phyloP scores from a whole-genome alignment of 208 protist genomes.

The Blastocrithidia nonstop region DNA sequence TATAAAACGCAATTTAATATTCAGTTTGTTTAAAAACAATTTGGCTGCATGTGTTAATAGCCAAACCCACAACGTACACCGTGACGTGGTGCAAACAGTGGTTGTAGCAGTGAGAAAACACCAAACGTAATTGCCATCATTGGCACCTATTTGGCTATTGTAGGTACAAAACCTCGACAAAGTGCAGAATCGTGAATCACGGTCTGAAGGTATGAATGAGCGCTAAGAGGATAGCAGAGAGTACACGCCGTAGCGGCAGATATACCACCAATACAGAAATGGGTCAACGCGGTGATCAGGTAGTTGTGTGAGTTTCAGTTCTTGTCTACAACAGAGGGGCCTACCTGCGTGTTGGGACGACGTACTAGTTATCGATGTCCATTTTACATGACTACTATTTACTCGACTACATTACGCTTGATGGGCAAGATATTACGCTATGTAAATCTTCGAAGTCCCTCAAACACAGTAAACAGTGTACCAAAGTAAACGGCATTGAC shows the following conservation, averaged over 20 bases:
- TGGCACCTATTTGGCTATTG: conserved; percentile 74
- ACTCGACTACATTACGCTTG: too few species aligned
- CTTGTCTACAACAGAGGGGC: too few species aligned
- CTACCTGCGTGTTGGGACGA: too few species aligned
- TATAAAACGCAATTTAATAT: too few species aligned
- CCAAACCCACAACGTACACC: conserved; percentile 73
- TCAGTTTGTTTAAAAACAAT: too few species aligned
- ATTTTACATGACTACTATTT: too few species aligned
- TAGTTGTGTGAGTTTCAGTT: conserved; percentile 52
- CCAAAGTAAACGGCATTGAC: conserved; percentile 81
- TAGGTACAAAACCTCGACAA: conserved; percentile 62
- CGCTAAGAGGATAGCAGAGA: conserved; percentile 76
- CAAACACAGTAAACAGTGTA: conserved; percentile 72
- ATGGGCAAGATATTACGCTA: conserved; percentile 59
- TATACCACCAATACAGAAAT: conserved; percentile 55
- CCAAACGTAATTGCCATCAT: conserved; percentile 77
- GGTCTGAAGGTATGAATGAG: conserved; percentile 78
- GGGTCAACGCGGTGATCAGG: conserved; percentile 23
- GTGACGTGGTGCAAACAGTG: conserved; percentile 59
- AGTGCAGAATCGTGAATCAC: conserved; percentile 84
- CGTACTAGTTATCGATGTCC: too few species aligned
- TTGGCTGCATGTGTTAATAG: too few species aligned
- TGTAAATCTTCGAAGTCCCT: conserved; percentile 73
- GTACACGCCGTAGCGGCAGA: conserved; percentile 68
- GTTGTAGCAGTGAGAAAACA: conserved; percentile 65